These are phyloP conservation scores for Rutstroemia sp. DNA, from an alignment of 2,329 filamentous ascomycete genomes.

Conservation along the genomic window DNA sequence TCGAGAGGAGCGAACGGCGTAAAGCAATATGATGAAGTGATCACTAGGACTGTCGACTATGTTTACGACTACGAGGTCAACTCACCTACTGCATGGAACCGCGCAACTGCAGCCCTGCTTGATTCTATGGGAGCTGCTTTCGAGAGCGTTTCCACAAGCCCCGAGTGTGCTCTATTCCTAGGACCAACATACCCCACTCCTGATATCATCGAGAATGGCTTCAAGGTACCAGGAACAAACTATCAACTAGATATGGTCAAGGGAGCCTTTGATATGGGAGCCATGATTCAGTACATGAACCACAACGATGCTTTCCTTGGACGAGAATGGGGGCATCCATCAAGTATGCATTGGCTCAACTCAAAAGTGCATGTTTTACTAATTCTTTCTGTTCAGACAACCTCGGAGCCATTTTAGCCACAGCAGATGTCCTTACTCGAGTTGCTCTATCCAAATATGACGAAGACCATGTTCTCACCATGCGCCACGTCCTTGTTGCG, in stretches of 20 bases:
- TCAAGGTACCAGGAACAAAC: slow-evolving; percentile 33
- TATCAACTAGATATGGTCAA: slow-evolving; percentile 32
- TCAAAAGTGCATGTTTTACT: not conserved
- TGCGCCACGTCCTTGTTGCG: slow-evolving; percentile 28
- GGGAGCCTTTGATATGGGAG: slow-evolving; percentile 34
- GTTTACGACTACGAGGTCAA: slow-evolving; percentile 14
- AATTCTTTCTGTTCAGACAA: slow-evolving; percentile 28
- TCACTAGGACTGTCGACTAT: slow-evolving; percentile 17
- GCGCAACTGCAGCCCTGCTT: slow-evolving; percentile 14
- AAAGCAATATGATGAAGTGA: slow-evolving; percentile 14
- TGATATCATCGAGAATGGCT: slow-evolving; percentile 27
- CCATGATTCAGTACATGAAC: slow-evolving; percentile 35
- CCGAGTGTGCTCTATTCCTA: slow-evolving; percentile 13
- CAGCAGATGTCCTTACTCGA: slow-evolving; percentile 23
- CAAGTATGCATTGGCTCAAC: slow-evolving; percentile 14
- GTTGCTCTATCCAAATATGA: slow-evolving; percentile 2
- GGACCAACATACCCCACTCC: slow-evolving; percentile 15
- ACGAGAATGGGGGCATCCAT: slow-evolving; percentile 38
- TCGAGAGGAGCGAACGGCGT: not conserved
- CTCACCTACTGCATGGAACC: slow-evolving; percentile 8
- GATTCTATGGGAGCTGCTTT: slow-evolving; percentile 20
- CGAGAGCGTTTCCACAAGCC: slow-evolving; percentile 12
- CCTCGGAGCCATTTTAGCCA: slow-evolving; percentile 32
- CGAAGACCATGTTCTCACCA: slow-evolving; percentile 23
- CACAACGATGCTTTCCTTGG: slow-evolving; percentile 36